Conservation (phyloP, 129 eudicot species). For the Chrysanthemum seticuspe region DNA sequence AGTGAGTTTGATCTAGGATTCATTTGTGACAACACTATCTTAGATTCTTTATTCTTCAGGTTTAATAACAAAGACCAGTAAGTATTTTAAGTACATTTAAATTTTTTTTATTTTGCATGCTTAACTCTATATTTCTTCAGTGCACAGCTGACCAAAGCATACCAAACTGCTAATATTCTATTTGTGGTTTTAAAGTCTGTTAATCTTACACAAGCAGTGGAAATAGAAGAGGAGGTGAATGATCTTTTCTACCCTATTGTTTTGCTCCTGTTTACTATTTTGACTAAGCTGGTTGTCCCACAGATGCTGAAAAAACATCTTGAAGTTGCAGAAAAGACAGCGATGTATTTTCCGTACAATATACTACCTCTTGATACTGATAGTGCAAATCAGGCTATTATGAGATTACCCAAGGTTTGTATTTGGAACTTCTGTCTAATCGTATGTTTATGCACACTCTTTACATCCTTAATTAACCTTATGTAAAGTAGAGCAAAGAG, state of each 20-base stretch:
- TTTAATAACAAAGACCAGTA: slow-evolving; percentile 85
- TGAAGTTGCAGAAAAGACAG: slow-evolving; percentile 92
- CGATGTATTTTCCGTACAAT: slow-evolving; percentile 86
- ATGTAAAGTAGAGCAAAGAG: no score
- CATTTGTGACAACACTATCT: no score
- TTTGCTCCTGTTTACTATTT: slow-evolving; percentile 7
- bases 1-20: no score
- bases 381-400: slow-evolving; percentile 96
- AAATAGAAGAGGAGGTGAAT: slow-evolving; percentile 92
- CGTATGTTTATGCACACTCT: neutral
- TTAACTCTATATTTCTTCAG: slow-evolving; percentile 40
- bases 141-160: slow-evolving; percentile 96
- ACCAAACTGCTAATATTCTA: slow-evolving; percentile 96
- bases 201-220: slow-evolving; percentile 87
- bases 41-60: no score
- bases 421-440: neutral
- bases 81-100: slow-evolving; percentile 21
- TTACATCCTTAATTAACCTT: neutral
- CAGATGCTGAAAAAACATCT: slow-evolving; percentile 88
- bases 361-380: slow-evolving; percentile 98
- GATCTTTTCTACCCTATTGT: neutral
- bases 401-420: slow-evolving; percentile 91
- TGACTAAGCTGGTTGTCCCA: neutral
- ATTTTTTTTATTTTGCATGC: slow-evolving; percentile 4
- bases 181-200: slow-evolving; percentile 96